Conservation (phyloP, 116 monocot species). For the Papilionanthe hybrid region DNA sequence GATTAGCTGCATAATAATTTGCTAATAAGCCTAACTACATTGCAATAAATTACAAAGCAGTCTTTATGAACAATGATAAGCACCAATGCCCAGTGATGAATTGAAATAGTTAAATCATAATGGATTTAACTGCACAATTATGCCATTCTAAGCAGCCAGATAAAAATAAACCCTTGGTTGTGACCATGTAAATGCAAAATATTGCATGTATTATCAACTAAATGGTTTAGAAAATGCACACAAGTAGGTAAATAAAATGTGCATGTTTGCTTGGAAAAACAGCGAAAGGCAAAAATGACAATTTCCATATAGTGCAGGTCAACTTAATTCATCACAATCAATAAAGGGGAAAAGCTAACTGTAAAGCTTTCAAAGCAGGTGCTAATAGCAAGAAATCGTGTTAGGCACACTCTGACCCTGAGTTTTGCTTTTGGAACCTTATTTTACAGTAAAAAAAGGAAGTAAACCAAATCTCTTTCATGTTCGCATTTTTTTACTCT, state of each 20-base stretch:
- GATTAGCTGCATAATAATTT: constrained; percentile 4
- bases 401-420: background rate
- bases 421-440: background rate
- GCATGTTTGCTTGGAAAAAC: background rate
- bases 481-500: background rate
- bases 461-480: background rate
- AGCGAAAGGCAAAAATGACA: background rate
- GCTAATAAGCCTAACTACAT: background rate
- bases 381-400: background rate
- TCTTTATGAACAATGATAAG: constrained; percentile 4
- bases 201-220: background rate
- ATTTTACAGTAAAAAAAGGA: background rate
- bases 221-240: background rate
- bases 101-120: background rate
- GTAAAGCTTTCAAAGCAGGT: background rate
- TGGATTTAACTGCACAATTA: background rate
- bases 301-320: too few relatives aligned
- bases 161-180: background rate
- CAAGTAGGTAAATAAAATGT: background rate
- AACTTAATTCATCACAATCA: too few relatives aligned
- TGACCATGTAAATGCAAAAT: background rate
- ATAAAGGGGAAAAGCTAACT: too few relatives aligned
- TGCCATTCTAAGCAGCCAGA: background rate
- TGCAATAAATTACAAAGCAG: background rate
- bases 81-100: background rate